Percentiles rank a stretch among this genome's conserved stretches.
Evolutionary conservation across 306 rosid genomes (phyloP).

Genomic region (Potentilla sterilis): DNA sequence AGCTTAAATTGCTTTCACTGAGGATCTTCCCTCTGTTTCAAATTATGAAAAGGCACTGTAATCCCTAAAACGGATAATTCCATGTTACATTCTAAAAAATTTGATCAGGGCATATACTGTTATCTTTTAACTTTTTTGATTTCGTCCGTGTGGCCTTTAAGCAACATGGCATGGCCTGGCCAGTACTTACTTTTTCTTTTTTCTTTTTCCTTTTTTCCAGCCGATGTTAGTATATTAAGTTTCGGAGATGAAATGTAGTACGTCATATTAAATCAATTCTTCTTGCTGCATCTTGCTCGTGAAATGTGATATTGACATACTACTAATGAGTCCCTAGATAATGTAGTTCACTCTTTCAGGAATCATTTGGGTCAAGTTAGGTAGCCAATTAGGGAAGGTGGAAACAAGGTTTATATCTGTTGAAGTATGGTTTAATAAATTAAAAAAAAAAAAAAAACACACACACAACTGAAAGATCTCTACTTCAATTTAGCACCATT

Average conservation of each 20-base stretch:
- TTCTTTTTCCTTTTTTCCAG: not conserved
- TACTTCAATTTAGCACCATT: conserved; percentile 6
- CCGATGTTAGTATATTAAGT: not conserved
- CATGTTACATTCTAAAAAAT: not conserved
- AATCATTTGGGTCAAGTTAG: not conserved
- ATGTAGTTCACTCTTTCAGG: conserved; percentile 12
- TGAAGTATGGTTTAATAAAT: not conserved
- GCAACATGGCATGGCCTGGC: not conserved
- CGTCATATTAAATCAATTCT: not conserved
- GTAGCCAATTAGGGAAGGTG: not conserved
- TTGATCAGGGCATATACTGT: not conserved
- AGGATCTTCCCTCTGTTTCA: not conserved
- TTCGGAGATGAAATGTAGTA: not conserved
- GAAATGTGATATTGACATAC: not conserved
- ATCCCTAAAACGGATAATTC: not conserved
- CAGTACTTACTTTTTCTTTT: not conserved
- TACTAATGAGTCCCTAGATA: conserved; percentile 7
- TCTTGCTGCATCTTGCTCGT: not conserved
- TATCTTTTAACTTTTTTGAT: not conserved
- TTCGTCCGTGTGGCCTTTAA: not conserved
- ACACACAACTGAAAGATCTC: too few species aligned
- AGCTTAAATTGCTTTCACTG: conserved; percentile 26
- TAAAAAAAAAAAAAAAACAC: too few species aligned
- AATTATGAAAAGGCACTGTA: not conserved
- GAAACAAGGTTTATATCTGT: not conserved